Evolutionary conservation across 192 early-diverging fungal genomes (phyloP).

Genomic region (Chytriomyces sp.): DNA sequence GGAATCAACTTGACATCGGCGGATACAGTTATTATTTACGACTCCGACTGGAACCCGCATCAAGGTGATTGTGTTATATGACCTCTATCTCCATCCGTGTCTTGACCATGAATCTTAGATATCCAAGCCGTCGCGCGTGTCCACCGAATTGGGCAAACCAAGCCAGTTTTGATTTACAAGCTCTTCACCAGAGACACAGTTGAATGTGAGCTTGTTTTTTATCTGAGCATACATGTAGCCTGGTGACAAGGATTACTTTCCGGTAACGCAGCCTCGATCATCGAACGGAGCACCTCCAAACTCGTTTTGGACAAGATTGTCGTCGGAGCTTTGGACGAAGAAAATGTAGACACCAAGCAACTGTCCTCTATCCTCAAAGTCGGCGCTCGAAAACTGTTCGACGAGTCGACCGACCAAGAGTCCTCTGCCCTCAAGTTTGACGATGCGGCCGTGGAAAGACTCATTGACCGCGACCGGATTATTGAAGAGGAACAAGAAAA

Average conservation of each 20-base stretch:
- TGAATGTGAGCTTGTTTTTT: conserved; percentile 48
- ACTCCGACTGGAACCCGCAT: conserved; percentile 76
- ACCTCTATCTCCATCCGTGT: not conserved
- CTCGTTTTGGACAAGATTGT: conserved; percentile 75
- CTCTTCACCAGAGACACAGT: conserved; percentile 65
- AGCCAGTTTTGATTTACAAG: conserved; percentile 63
- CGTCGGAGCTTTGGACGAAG: conserved; percentile 69
- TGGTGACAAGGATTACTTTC: not conserved
- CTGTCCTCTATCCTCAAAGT: conserved; percentile 67
- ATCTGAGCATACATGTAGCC: not conserved
- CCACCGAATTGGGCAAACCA: conserved; percentile 73
- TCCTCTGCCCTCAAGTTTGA: conserved; percentile 48
- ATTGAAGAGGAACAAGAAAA: conserved; percentile 45
- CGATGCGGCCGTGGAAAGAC: conserved; percentile 57
- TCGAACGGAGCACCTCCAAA: conserved; percentile 74
- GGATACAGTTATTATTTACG: conserved; percentile 76
- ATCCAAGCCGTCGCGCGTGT: conserved; percentile 74
- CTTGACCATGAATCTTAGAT: conserved; percentile 36
- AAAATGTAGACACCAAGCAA: conserved; percentile 55
- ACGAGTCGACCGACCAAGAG: conserved; percentile 50
- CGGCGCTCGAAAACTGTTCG: conserved; percentile 72
- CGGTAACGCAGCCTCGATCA: conserved; percentile 55
- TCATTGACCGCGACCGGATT: conserved; percentile 55
- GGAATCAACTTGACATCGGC: conserved; percentile 75
- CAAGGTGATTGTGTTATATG: conserved; percentile 10